Evolutionary conservation across 148 eudicot genomes (phyloP).

Genomic region (Nepenthes gracilis): DNA sequence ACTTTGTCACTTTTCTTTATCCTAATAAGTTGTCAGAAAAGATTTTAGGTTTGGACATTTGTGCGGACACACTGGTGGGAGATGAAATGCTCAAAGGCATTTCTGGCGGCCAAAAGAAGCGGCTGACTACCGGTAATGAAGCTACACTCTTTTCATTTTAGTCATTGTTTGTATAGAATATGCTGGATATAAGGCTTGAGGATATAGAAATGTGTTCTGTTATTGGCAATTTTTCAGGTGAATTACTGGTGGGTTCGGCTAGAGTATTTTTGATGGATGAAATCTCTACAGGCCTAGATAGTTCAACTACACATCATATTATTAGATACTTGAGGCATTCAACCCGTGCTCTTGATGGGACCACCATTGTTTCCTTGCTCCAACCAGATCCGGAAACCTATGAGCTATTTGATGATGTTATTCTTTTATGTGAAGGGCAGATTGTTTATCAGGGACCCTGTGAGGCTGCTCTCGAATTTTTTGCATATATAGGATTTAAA

Average conservation of each 20-base stretch:
- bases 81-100: slow-evolving; percentile 96
- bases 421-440: slow-evolving; percentile 77
- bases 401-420: slow-evolving; percentile 78
- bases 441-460: slow-evolving; percentile 95
- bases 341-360: slow-evolving; percentile 58
- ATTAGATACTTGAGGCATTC: slow-evolving; percentile 66
- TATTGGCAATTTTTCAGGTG: slow-evolving; percentile 37
- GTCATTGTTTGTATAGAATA: not conserved
- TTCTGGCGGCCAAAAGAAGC: slow-evolving; percentile 96
- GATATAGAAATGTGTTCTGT: not conserved
- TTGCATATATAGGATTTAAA: slow-evolving; percentile 66
- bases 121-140: slow-evolving; percentile 72
- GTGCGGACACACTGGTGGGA: slow-evolving; percentile 88
- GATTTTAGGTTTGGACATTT: slow-evolving; percentile 83
- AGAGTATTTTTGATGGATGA: slow-evolving; percentile 88
- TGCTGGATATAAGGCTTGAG: not conserved
- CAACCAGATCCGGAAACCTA: slow-evolving; percentile 96
- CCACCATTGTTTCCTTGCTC: slow-evolving; percentile 71
- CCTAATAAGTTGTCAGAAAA: slow-evolving; percentile 37
- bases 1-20: not conserved
- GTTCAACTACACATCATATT: slow-evolving; percentile 91
- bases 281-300: slow-evolving; percentile 91
- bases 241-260: slow-evolving; percentile 73
- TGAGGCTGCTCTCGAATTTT: slow-evolving; percentile 63
- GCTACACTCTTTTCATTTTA: slow-evolving; percentile 4